Percentiles rank a stretch among this genome's conserved stretches.
phyloP scores from a whole-genome alignment of 148 eudicot genomes.

The Vaccinium vitisidaea region DNA sequence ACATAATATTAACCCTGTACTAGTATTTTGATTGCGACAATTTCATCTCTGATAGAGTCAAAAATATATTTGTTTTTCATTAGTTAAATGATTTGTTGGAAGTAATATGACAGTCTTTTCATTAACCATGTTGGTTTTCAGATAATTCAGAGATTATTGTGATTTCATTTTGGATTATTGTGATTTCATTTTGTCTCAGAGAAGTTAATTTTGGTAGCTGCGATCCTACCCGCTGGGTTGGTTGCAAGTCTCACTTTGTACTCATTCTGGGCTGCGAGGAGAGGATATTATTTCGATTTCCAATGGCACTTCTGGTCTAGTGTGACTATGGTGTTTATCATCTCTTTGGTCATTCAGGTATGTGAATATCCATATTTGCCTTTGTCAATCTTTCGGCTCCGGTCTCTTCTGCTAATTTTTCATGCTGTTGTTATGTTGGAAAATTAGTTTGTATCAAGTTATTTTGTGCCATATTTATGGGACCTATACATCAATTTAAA shows the following conservation, averaged over 20 bases:
- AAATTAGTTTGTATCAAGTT: no score
- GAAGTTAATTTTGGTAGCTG: constrained; percentile 60
- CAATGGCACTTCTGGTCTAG: constrained; percentile 67
- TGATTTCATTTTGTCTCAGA: constrained; percentile 35
- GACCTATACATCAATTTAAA: no score
- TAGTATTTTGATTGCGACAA: background rate
- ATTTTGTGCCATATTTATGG: no score
- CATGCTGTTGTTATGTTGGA: background rate
- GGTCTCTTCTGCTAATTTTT: background rate
- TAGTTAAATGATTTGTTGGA: no score
- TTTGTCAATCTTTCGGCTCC: background rate
- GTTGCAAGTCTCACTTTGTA: constrained; percentile 61
- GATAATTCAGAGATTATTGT: background rate
- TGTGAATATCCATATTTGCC: background rate
- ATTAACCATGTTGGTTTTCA: background rate
- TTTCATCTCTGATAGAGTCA: background rate
- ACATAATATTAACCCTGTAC: no score
- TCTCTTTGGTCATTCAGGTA: constrained; percentile 64
- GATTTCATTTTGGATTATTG: background rate
- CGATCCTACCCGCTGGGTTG: constrained; percentile 56
- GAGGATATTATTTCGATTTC: constrained; percentile 73
- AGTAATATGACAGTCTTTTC: background rate
- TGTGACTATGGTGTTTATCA: constrained; percentile 39
- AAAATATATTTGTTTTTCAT: background rate
- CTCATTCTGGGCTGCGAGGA: constrained; percentile 83